Evolutionary conservation across 2,329 filamentous ascomycete species (phyloP), one percentile per base, ranked within the genome.

Genomic region (Dactylellina leptospora): DNA sequence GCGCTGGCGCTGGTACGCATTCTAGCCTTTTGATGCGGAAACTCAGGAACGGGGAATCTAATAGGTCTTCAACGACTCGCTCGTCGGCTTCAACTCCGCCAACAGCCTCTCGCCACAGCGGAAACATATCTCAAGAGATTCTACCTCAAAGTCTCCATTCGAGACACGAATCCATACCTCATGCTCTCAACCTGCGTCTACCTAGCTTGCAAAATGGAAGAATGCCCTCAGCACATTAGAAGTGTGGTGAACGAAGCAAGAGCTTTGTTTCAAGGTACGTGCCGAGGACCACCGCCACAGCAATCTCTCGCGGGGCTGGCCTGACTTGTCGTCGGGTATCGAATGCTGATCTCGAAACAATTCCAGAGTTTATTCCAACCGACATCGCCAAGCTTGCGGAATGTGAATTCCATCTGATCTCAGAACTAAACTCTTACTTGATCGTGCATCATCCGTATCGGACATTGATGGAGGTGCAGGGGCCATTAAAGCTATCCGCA

Each of bases 141-240:
- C 83, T 97, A 96, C 80, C 87, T 87, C 47, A 91, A 90, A 76
- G 90, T 96, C 76, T 92, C 96, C 78, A 92, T 97, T 75, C 89
- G 93, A 64, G 88, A 89, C 74, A 96, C 93, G 50, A 99, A 97
- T 77, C 92, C 93, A 2, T 96, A 96, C 78, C 87, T 97, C 33
- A 87, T 97, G 68, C 85, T 96, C 75, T 89, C 92, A n/a, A 97
- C 95, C 0, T 91, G 93, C 3, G 85, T 97, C 72, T 99, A 99
- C 79, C 84, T 99, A 33, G 93, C 95, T 18, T 96, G 92, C 82
- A 99, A 99, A 81, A 96, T 96, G 87, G 95, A 99, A 80, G 95
- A 99, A 80, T 93, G 89, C 54, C 95, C 95, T 1, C 93, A 97
- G 79, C 95, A 99, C 79, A 97, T 99, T 77, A 87, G 95, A 27